These are phyloP conservation scores for Lasiosphaeria ovina DNA, from an alignment of 495 filamentous ascomycete genomes.

Conservation along the genomic window DNA sequence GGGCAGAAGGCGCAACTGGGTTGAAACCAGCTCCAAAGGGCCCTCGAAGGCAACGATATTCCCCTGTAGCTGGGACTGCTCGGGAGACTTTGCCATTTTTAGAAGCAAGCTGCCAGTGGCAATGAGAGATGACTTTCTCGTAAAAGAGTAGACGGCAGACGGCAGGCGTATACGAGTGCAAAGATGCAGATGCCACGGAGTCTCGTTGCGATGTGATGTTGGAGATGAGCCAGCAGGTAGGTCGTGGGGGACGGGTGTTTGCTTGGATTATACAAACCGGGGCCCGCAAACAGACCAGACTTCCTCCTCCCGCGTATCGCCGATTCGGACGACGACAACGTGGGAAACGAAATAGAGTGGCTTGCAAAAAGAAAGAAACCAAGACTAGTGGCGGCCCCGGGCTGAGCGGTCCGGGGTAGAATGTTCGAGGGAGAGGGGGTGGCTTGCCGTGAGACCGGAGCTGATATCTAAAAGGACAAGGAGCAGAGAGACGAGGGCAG, in stretches of 20 bases:
- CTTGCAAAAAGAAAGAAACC: background rate
- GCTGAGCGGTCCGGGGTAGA: too few species aligned
- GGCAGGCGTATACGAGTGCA: too few species aligned
- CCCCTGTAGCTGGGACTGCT: conserved; percentile 31
- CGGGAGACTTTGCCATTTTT: conserved; percentile 13
- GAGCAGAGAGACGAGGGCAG: background rate
- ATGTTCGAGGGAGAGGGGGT: conserved; percentile 1
- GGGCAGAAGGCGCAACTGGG: conserved; percentile 51
- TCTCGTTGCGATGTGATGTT: too few species aligned
- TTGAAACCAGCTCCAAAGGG: conserved; percentile 44
- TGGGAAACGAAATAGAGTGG: background rate
- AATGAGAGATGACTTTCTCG: background rate
- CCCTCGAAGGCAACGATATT: conserved; percentile 54
- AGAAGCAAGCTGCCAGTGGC: background rate
- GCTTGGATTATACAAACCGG: too few species aligned
- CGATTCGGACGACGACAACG: too few species aligned
- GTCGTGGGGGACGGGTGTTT: too few species aligned
- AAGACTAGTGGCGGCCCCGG: background rate
- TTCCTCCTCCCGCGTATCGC: too few species aligned
- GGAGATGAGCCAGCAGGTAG: too few species aligned
- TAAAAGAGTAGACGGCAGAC: background rate
- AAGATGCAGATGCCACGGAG: too few species aligned
- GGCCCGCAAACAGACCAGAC: too few species aligned
- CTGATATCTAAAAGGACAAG: background rate
- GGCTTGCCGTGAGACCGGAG: conserved; percentile 1